Conservation (phyloP, 2,329 filamentous ascomycete genomes). For the Microascus cirrosus region DNA sequence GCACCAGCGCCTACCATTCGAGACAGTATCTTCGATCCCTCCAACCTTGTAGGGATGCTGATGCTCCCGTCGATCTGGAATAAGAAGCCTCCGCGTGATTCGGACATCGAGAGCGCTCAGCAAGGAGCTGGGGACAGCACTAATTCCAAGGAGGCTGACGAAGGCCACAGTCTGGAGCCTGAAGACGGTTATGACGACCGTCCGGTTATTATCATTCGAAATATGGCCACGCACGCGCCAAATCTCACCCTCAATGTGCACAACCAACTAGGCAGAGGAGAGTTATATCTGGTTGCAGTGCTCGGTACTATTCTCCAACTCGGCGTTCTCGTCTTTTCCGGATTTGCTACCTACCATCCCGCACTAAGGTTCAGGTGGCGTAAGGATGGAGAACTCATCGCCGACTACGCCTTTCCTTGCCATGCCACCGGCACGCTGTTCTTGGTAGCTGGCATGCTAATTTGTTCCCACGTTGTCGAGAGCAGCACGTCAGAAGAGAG, state of each 20-base stretch:
- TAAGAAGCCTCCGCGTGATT: no score
- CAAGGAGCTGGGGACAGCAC: no score
- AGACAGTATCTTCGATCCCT: no score
- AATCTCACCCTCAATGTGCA: slow-evolving; percentile 7
- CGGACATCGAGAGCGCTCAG: no score
- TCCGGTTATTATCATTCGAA: not conserved
- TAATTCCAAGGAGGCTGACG: not conserved
- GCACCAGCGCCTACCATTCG: no score
- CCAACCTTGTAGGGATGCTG: no score
- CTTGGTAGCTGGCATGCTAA: slow-evolving; percentile 14
- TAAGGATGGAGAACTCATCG: slow-evolving; percentile 6
- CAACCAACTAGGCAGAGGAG: slow-evolving; percentile 1
- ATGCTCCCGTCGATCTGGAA: no score
- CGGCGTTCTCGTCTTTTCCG: slow-evolving; percentile 11
- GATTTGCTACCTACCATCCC: slow-evolving; percentile 4
- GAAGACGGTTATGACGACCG: not conserved
- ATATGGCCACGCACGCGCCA: not conserved
- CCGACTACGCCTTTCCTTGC: slow-evolving; percentile 14
- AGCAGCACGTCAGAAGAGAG: slow-evolving; percentile 14
- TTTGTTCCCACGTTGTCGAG: slow-evolving; percentile 20
- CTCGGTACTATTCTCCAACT: slow-evolving; percentile 13
- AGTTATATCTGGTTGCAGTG: slow-evolving; percentile 9
- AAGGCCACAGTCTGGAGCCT: not conserved
- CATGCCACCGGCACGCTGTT: slow-evolving; percentile 14
- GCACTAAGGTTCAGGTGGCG: not conserved